Evolutionary conservation across 1,284 basidiomycete genomes (phyloP), one percentile per base, ranked within the genome.

Genomic region (Ustilago trichophora): DNA sequence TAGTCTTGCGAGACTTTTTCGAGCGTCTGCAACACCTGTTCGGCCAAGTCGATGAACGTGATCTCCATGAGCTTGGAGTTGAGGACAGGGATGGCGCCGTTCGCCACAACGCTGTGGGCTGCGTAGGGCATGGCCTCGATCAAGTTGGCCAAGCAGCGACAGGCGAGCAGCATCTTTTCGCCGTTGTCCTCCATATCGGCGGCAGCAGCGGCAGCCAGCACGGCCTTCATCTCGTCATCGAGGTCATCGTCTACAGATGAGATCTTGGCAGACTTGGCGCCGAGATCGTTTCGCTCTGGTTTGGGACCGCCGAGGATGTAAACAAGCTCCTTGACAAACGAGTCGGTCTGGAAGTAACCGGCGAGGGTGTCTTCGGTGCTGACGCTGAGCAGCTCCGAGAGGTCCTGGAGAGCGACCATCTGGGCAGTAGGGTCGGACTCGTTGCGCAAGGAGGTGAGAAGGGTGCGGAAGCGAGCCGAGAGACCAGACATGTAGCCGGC

Each of bases 331-430:
- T 89, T 88, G 35, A 95, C 92, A 80, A 93, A 98, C 13, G 89
- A 87, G 75, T 95, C 92, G 24, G 93, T 90, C 67, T 91, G 92
- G 84, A 98, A 95, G 31, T 91, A 95, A 37, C 93, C 93, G 13
- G 92, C 91, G 35, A 99, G 85, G 0, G 93, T 97, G 82, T 98
- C 96, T 83, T 98, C 95, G 7, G 93, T 98, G 82, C 92, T 93
- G 83, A 98, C 94, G 66, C 92, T 92, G 52, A 98, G 88, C 37
- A 97, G 82, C 80, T 98, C 96, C 80, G 91, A 93, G 50, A 97
- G 87, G 79, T 98, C 95, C 78, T 97, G 93, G 13, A 99, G 85
- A 3, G 93, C 93, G 5, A 78, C 68, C 44, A 93, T 84, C 45
- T 97, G 87, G 40, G 92, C 88, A 22, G 89, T 90, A 0, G 64